phyloP scores from a whole-genome alignment of 2,329 filamentous ascomycete genomes.

The Talaromyces piceae region DNA sequence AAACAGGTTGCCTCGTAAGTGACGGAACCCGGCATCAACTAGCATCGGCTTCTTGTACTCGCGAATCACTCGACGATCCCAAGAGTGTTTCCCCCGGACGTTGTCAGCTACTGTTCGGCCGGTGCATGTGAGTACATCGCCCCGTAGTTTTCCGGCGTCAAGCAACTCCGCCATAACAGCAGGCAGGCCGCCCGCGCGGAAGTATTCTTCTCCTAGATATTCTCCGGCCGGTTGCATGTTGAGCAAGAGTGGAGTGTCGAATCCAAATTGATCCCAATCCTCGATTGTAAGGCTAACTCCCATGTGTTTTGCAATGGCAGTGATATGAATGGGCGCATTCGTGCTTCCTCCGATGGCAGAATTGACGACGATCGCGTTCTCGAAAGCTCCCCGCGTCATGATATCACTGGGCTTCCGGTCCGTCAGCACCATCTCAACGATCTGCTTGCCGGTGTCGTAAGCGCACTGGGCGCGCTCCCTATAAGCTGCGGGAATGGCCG shows the following conservation, averaged over 20 bases:
- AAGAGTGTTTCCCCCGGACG: slow-evolving; percentile 38
- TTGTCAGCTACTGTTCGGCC: slow-evolving; percentile 41
- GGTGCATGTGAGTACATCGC: slow-evolving; percentile 39
- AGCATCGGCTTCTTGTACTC: slow-evolving; percentile 41
- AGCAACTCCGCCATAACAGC: slow-evolving; percentile 49
- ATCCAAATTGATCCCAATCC: slow-evolving; percentile 49
- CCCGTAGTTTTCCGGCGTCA: slow-evolving; percentile 41
- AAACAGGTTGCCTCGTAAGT: slow-evolving; percentile 43
- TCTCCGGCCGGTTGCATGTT: slow-evolving; percentile 51
- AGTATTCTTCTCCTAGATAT: slow-evolving; percentile 48
- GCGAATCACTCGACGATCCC: slow-evolving; percentile 44
- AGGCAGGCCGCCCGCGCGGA: slow-evolving; percentile 46
- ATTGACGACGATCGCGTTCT: slow-evolving; percentile 50
- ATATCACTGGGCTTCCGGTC: slow-evolving; percentile 48
- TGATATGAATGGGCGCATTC: slow-evolving; percentile 51
- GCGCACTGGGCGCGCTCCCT: slow-evolving; percentile 43
- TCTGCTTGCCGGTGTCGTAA: slow-evolving; percentile 42
- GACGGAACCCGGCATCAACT: slow-evolving; percentile 45
- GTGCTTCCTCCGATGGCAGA: slow-evolving; percentile 51
- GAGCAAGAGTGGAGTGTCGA: slow-evolving; percentile 44
- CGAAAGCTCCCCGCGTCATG: slow-evolving; percentile 49
- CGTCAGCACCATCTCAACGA: slow-evolving; percentile 44
- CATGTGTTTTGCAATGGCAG: slow-evolving; percentile 48
- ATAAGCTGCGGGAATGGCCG: slow-evolving; percentile 46
- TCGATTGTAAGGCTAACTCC: slow-evolving; percentile 45